Evolutionary conservation across 371 early-diverging fungal species (phyloP), one percentile per base, ranked within the genome.

Genomic region (Mortierella sp.): DNA sequence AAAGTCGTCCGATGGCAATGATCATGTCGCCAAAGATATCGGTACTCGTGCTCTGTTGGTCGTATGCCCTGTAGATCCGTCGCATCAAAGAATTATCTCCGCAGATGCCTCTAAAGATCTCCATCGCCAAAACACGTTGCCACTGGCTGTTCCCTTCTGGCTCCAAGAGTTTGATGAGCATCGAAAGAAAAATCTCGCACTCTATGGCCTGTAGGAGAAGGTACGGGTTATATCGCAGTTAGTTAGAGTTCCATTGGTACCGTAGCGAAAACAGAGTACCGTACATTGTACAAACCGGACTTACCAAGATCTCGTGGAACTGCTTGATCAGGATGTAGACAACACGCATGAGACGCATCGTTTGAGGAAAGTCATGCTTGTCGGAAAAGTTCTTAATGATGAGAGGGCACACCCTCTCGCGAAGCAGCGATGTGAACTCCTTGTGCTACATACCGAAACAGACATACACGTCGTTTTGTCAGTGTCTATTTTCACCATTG

Each of bases 121-220:
- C 99, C 90, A 97, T 89, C 0, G 96, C 93, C 70, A 98, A 77
- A 0, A 97, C 95, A 22, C 96, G 89, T 52, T 97, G 94, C 96
- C 97, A 98, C n/a, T 90, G 71, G 14, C 94, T 94, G 53, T 90
- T 88, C 5, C 83, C 77, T 52, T 94, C 95, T 10, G 92, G 91
- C 37, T 96, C 97, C 41, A 96, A 75, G 19, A 95, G 89, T 78
- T 96, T 94, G 45, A 93, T 89, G 77, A 97, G 90, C 90, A 97
- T 94, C 8, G 96, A 92, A 58, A 99, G 80, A 71, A 98, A 97
- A 40, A 98, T 95, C 80, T 98, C 98, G 85, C 97, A 96, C 74
- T 98, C 98, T 85, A 94, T 95, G 11, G 89, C 77, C 94, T 94
- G 79, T 29, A 31, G 0, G 61, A 9, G 22, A 16, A 9, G 2